phyloP scores from a whole-genome alignment of 2,329 filamentous ascomycete genomes.

The Chaetomium sp. region DNA sequence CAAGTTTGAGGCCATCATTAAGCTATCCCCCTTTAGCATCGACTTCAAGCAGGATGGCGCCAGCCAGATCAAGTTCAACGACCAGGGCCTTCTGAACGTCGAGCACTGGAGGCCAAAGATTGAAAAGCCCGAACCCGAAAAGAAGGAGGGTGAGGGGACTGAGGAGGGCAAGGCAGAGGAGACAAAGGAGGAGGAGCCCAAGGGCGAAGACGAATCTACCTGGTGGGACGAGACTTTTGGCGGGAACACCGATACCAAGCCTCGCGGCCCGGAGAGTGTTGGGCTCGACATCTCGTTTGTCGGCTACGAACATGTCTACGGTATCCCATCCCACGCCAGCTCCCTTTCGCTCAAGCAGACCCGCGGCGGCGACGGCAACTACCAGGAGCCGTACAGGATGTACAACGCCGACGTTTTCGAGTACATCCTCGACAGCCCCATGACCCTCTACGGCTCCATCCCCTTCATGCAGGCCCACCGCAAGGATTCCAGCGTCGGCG shows the following conservation, averaged over 20 bases:
- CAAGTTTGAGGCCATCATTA: slow-evolving; percentile 80
- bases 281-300: slow-evolving; percentile 89
- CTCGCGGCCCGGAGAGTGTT: slow-evolving; percentile 90
- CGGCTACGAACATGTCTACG: slow-evolving; percentile 89
- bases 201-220: slow-evolving; percentile 76
- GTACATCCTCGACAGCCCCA: slow-evolving; percentile 94
- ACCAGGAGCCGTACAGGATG: slow-evolving; percentile 86
- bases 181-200: slow-evolving; percentile 40
- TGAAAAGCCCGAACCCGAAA: slow-evolving; percentile 58
- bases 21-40: slow-evolving; percentile 78
- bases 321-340: slow-evolving; percentile 90
- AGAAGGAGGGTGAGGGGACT: slow-evolving; percentile 55
- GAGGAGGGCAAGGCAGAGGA: slow-evolving; percentile 57
- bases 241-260: slow-evolving; percentile 92
- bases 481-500: slow-evolving; percentile 88
- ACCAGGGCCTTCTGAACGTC: slow-evolving; percentile 85
- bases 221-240: slow-evolving; percentile 99
- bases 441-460: slow-evolving; percentile 97
- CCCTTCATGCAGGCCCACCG: slow-evolving; percentile 97
- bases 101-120: slow-evolving; percentile 94
- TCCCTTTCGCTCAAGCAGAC: slow-evolving; percentile 88
- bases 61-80: slow-evolving; percentile 85
- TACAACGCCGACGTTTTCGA: slow-evolving; percentile 99
- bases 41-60: slow-evolving; percentile 84
- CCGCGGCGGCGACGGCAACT: slow-evolving; percentile 81